Base-by-base conservation (phyloP, 345 rosid species). In the Linum lewisii region DNA sequence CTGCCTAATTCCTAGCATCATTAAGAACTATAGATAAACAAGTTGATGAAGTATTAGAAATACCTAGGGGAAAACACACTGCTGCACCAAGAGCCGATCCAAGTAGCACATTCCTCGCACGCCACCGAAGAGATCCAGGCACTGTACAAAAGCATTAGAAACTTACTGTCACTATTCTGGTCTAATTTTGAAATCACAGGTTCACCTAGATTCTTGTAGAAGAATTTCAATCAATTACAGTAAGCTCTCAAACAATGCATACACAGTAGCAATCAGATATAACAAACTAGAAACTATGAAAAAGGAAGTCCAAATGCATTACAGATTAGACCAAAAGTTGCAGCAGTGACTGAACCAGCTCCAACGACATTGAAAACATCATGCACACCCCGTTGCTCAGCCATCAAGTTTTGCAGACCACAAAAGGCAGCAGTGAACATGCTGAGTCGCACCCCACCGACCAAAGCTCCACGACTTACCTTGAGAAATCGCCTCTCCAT, bases 271-370 rank as follows among this genome's bases (percentile, higher is more conserved):
- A 34, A 24, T 16, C 19, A 9, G 37, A 3, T 21, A 20, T 32
- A 63, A 18, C 20, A 32, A 42, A 36, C 38, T 5, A 7, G 15
- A 56, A 6, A 37, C 6, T 2, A 23, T 19, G 24, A 29, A 29
- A 29, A 29, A 29, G 34, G 34, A 29, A 42, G 7, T 23, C n/a
- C 15, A 52, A 53, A 57, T 25, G 7, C 57, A 50, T 66, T 86
- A 89, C 99, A 67, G 49, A 92, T 74, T 57, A 92, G 58, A 64
- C 95, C 99, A 73, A 92, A 89, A 7, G 87, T 60, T 4, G 99
- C 97, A 47, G 94, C 94, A 61, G 99, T 85, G 42, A 95, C 95
- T 32, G 99, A 89, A 72, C 95, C 97, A 57, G 95, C 97, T 62
- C 95, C 97, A 10, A 78, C 94, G 13, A 85, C 75, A 72, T 86